Base-by-base conservation (phyloP, 2,329 filamentous ascomycete species). In the Talaromyces sp. region DNA sequence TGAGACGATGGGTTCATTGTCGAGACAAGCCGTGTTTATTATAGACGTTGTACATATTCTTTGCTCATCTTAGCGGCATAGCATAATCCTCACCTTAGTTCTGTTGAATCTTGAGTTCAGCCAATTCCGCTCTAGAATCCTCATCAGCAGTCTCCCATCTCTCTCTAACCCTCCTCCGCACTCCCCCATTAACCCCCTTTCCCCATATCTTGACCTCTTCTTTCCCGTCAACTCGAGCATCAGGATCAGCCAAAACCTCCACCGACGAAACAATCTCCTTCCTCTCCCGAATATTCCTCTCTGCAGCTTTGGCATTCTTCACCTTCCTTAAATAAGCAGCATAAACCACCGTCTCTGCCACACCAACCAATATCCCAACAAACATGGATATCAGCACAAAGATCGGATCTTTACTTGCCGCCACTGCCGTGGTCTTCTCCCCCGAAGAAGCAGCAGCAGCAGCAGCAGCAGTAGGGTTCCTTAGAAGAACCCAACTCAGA, bases 331-430 rank as follows among this genome's bases (percentile, higher is more conserved):
- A 60, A 65, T 80, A 80, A 10, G 74, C 73, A 22, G 72, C 74
- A 67, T 79, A 80, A 15, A 80, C 71, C 11, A 72, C 67, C 22
- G 75, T 73, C 65, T 80, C 78, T 4, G 77, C 77, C 17, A 79
- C 67, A 0, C 76, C 78, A 39, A 80, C 76, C 43, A 72, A 62
- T 48, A 79, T 41, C 3, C 71, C 77, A 7, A 69, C 70, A 50
- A 71, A 67, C 11, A 78, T 57, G 25, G 75, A 73, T 3, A 77
- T 43, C 9, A 78, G 63, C 11, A 78, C 75, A 13, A 72, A 67
- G 9, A 70, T 67, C 5, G 73, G 69, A 58, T 73, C 70, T 4
- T 48, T 53, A 2, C 52, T 37, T 15, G 15, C 48, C 13, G 9
- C 9, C 15, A 45, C 19, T 21, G 48, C 17, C 37, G 48, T 22